A percentile compares a stretch with the other conserved stretches of the same genome.
phyloP scores from a whole-genome alignment of 179 eudicot species.

The Vitellaria paradoxa region DNA sequence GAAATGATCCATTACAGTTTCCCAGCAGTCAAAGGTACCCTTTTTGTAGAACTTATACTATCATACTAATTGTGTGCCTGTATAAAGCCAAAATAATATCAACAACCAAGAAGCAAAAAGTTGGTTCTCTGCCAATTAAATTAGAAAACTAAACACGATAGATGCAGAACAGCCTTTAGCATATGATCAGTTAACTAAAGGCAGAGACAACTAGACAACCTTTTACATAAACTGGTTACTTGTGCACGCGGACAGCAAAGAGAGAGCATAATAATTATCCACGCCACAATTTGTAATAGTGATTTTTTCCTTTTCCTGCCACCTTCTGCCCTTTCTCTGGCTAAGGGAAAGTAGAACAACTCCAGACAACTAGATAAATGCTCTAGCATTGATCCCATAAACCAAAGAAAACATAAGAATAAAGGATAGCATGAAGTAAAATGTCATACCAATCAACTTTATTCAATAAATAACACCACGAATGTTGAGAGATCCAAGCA shows the following conservation, averaged over 20 bases:
- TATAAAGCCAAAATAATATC: neutral
- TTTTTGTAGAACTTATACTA: no score
- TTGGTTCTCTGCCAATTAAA: slow-evolving; percentile 1
- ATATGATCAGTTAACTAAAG: neutral
- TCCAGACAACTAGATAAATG: neutral
- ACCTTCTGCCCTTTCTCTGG: neutral
- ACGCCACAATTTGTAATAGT: neutral
- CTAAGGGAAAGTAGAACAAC: neutral
- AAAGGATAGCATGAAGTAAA: neutral
- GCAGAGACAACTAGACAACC: neutral
- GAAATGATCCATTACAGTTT: no score
- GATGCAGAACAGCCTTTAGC: neutral
- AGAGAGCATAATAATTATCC: neutral
- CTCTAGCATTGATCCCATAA: no score
- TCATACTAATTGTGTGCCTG: no score
- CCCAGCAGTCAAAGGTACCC: no score
- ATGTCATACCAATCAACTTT: neutral
- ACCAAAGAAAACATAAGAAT: neutral
- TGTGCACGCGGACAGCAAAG: neutral
- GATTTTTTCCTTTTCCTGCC: neutral
- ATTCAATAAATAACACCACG: neutral
- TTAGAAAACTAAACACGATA: neutral
- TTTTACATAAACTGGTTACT: neutral
- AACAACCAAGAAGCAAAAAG: neutral
- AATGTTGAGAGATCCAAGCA: neutral